Evolutionary conservation across 2,329 filamentous ascomycete genomes (phyloP).

Genomic region (Talaromyces sp.): DNA sequence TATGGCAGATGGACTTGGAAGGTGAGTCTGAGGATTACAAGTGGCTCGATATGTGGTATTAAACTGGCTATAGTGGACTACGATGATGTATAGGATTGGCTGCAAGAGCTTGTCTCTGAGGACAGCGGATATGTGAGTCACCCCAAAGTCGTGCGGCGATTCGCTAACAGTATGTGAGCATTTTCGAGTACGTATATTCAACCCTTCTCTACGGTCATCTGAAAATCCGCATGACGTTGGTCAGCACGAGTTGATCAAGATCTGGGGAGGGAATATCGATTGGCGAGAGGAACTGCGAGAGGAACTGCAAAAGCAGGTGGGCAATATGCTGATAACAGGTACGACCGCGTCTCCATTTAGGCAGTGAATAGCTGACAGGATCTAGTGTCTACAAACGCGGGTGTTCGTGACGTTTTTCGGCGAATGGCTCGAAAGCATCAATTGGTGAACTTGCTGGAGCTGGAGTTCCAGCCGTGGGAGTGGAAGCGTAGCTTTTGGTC

Average conservation of each 20-base stretch:
- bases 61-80: conserved; percentile 17
- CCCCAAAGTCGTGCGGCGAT: neutral
- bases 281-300: conserved; percentile 20
- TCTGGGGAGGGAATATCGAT: conserved; percentile 18
- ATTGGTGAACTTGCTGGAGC: conserved; percentile 23
- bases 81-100: conserved; percentile 22
- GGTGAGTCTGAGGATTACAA: neutral
- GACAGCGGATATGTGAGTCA: conserved; percentile 23
- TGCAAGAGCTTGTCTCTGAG: conserved; percentile 23
- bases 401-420: conserved; percentile 19
- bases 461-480: conserved; percentile 25
- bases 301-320: conserved; percentile 17
- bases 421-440: conserved; percentile 18
- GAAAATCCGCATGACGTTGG: conserved; percentile 18
- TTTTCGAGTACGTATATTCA: conserved; percentile 20
- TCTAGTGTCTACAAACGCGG: conserved; percentile 19
- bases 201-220: conserved; percentile 10
- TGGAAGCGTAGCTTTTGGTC: conserved; percentile 15
- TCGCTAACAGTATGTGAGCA: conserved; percentile 5
- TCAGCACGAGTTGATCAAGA: conserved; percentile 23
- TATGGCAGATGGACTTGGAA: conserved; percentile 29
- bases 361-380: conserved; percentile 9
- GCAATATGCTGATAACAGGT: conserved; percentile 21
- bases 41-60: neutral
- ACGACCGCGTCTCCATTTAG: neutral